Evolutionary conservation across 352 stramenopile species (phyloP).

Genomic region (Globisporangium ultimum): DNA sequence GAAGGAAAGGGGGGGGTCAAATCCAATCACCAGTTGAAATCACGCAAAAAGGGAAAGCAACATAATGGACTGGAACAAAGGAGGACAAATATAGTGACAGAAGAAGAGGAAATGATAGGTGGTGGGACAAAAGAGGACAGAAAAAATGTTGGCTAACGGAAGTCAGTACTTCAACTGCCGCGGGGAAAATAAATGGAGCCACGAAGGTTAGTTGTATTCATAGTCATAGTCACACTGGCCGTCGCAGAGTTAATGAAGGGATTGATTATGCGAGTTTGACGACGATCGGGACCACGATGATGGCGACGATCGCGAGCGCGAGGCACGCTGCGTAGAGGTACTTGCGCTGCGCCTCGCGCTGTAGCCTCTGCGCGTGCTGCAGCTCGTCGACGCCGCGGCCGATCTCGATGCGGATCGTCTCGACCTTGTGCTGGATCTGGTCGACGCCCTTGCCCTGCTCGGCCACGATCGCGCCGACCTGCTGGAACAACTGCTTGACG

Average conservation of each 20-base stretch:
- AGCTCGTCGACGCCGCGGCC: slow-evolving; percentile 67
- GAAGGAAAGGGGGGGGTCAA: background rate
- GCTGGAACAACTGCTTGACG: slow-evolving; percentile 67
- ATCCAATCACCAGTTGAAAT: background rate
- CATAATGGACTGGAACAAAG: background rate
- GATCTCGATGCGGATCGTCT: slow-evolving; percentile 71
- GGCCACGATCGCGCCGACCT: slow-evolving; percentile 57
- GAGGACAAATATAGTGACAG: background rate
- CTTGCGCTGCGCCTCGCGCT: slow-evolving; percentile 64
- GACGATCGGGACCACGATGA: slow-evolving; percentile 51
- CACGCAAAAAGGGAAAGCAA: too few species aligned
- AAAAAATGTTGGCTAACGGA: too few species aligned
- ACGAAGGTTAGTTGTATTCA: too few species aligned
- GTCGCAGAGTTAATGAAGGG: too few species aligned
- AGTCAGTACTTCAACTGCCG: too few species aligned
- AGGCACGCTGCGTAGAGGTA: slow-evolving; percentile 44
- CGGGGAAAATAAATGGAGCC: too few species aligned
- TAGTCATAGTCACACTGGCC: too few species aligned
- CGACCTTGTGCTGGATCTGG: slow-evolving; percentile 71
- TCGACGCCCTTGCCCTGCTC: slow-evolving; percentile 70
- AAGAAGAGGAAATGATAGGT: background rate
- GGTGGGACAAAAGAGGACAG: too few species aligned
- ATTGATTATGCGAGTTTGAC: slow-evolving; percentile 25
- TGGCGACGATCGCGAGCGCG: slow-evolving; percentile 29
- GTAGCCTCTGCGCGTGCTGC: slow-evolving; percentile 53